Evolutionary conservation across 768 basidiomycete species (phyloP), one percentile per base, ranked within the genome.

Genomic region (Phylloporus sp.): DNA sequence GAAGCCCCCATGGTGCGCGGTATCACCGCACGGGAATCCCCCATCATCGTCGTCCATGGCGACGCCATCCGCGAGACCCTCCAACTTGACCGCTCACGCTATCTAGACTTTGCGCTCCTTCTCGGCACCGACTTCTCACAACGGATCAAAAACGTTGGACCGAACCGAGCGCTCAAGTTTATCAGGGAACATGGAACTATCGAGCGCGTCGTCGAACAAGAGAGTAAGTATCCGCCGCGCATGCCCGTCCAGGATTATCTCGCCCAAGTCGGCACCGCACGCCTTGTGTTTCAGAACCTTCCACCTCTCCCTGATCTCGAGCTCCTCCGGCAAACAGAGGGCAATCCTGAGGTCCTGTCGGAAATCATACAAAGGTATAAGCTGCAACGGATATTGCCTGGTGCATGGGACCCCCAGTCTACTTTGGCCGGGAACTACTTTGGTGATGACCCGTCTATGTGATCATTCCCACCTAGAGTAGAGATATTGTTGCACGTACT

Each of bases 101-200:
- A 78, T 64, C 64, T 95, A 56, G 93, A 96, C 67, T 92, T 95
- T 65, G 82, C 81, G 0, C 78, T 95, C 41, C 74, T 96, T 6
- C 76, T 93, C 9, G 93, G 93, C 10, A 95, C 92, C 3, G 93
- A 96, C 65, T 94, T 95, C 56, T 84, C 89, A 0, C 80, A 84
- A 37, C 81, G 93, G 5, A 87, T 96, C 48, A 85, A 79, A 46
- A 82, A 84, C 49, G 71, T 95, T 2, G 93, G 93, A 1, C 91
- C 92, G 1, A 59, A 69, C 0, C 82, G 81, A 3, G 90, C 90
- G 2, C 79, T 90, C 57, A 82, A 81, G 55, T 79, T 86, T 52
- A 88, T 95, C 41, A 76, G 75, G 40, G 70, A 78, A 53, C 68
- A 91, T 60, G 80, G 81, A 5, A 74, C 77, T 7, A 92, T 95